Evolutionary conservation across 1,284 basidiomycete species (phyloP).

Genomic region (Vanrija pseudolonga): DNA sequence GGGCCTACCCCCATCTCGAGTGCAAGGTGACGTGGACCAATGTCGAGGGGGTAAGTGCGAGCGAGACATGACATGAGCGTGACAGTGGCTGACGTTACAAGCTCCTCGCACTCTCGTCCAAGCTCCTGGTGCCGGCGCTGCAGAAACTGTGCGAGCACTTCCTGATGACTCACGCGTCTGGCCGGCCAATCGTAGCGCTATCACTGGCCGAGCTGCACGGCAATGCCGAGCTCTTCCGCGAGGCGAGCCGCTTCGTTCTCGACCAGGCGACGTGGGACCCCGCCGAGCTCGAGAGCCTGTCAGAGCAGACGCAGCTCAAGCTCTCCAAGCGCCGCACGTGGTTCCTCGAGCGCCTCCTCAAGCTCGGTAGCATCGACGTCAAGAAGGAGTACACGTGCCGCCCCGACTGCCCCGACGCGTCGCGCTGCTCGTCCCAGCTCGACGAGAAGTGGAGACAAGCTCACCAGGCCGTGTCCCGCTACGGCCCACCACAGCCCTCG

Average conservation of each 20-base stretch:
- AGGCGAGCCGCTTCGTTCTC: conserved; percentile 81
- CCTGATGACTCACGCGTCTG: conserved; percentile 83
- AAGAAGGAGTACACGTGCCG: conserved; percentile 67
- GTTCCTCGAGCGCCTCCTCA: conserved; percentile 90
- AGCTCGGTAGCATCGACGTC: conserved; percentile 78
- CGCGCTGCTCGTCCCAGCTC: conserved; percentile 74
- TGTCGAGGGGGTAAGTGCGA: conserved; percentile 60
- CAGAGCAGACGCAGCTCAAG: conserved; percentile 74
- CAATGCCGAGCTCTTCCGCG: conserved; percentile 81
- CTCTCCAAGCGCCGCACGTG: conserved; percentile 83
- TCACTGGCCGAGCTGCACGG: conserved; percentile 80
- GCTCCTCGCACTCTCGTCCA: conserved; percentile 37
- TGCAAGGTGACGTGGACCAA: conserved; percentile 92
- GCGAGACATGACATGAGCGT: too few species aligned
- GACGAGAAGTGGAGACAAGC: conserved; percentile 91
- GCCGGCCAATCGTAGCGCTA: conserved; percentile 83
- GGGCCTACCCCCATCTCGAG: conserved; percentile 57
- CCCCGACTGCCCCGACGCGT: conserved; percentile 73
- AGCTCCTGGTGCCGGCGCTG: conserved; percentile 66
- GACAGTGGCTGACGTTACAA: conserved; percentile 7
- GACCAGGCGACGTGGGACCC: conserved; percentile 69
- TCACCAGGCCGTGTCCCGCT: conserved; percentile 79
- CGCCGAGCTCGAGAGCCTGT: conserved; percentile 68
- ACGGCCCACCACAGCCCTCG: conserved; percentile 56
- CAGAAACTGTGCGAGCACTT: conserved; percentile 77